Base-by-base conservation (phyloP, 495 filamentous ascomycete species). In the Penicillium turbatum region DNA sequence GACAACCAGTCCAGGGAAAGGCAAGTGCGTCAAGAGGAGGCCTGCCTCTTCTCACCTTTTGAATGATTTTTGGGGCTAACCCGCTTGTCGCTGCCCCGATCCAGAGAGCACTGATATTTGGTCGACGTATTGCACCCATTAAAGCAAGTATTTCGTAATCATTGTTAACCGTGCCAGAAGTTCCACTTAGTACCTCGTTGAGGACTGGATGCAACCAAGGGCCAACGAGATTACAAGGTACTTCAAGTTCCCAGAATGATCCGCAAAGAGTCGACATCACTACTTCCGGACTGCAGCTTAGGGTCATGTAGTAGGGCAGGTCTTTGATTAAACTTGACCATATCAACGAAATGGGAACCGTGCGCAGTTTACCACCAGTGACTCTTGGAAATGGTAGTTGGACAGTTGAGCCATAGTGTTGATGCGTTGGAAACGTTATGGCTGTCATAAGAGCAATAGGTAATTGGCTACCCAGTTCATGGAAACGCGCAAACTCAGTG, bases 221-320 rank as follows among this genome's bases (percentile, higher is more conserved):
- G 24, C 54, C 55, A 15, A 56, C 56, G 30, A 63, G 54, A 30
- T 57, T 60, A 43, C 51, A 64, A 21, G 51, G 47, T 9, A 60
- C 21, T 17, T 35, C 35, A 7, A 50, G 51, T 37, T 60, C 54
- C 61, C 54, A 64, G 17, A 64, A 64, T 43, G 41, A 26, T 7
- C 57, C 54, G 41, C 48, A 58, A 4, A 62, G 41, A 32, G 34
- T 41, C 9, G 57, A 60, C 10, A 60, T 60, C 29, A 63, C 43
- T 7, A 47, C 39, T 49, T 56, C 57, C 4, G 51, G 39, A 26
- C 38, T 50, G 30, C 50, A 60, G 32, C 61, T 63, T 6, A 60
- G 29, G 13, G 54, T 55, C 6, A 63, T 57, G 39, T 55, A 63
- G 37, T 57, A 63, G 13, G 46, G 24, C 1, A 63, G 29, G n/a